Conservation (phyloP, 2,329 filamentous ascomycete genomes). For the Colletotrichum camelliae region DNA sequence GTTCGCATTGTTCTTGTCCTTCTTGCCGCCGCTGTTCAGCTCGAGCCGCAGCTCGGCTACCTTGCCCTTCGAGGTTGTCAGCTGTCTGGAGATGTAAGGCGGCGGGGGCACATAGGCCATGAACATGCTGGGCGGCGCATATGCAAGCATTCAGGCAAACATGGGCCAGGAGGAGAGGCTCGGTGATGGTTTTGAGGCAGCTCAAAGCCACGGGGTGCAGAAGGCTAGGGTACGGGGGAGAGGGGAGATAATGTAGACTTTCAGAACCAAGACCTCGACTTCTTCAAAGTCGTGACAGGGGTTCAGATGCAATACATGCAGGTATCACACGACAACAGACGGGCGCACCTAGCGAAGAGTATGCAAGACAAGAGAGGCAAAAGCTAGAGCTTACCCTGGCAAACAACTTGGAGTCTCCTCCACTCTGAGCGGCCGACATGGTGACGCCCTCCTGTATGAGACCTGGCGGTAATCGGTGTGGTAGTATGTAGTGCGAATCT, state of each 20-base stretch:
- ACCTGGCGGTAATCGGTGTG: neutral
- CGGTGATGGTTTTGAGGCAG: neutral
- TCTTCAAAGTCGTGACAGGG: neutral
- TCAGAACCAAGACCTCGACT: neutral
- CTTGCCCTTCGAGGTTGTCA: constrained; percentile 84
- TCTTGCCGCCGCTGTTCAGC: constrained; percentile 92
- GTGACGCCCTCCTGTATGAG: constrained; percentile 26
- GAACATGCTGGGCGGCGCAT: constrained; percentile 50
- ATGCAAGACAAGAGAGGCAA: neutral
- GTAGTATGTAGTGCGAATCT: neutral
- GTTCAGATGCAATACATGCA: neutral
- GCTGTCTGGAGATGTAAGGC: constrained; percentile 47
- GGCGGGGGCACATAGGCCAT: constrained; percentile 57
- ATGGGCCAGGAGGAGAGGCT: neutral
- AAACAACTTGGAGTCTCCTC: constrained; percentile 99
- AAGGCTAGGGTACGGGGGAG: neutral
- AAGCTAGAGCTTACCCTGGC: constrained; percentile 74
- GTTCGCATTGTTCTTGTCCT: constrained; percentile 92
- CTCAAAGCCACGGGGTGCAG: neutral
- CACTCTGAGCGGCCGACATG: constrained; percentile 65
- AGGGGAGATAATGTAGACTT: neutral
- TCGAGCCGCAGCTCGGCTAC: constrained; percentile 95
- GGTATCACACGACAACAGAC: neutral
- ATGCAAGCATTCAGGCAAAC: neutral
- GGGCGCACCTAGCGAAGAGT: neutral